Conservation (phyloP, 148 eudicot species). For the Heliosperma pusillum region DNA sequence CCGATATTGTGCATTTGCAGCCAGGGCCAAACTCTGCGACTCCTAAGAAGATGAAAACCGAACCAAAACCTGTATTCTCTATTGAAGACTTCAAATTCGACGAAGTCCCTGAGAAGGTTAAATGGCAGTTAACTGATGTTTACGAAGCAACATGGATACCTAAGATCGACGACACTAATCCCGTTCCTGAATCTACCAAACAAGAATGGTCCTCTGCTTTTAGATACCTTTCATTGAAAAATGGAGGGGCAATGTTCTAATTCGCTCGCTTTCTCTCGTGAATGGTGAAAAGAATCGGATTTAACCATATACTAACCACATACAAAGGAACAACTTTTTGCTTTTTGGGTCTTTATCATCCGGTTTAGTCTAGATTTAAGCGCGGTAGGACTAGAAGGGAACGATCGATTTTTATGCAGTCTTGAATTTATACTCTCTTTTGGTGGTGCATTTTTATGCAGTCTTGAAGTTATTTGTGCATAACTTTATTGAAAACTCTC, state of each 20-base stretch:
- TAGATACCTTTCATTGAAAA: conserved; percentile 27
- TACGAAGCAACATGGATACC: conserved; percentile 40
- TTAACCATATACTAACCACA: conserved; percentile 12
- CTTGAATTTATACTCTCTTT: too few relatives aligned
- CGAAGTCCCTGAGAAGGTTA: conserved; percentile 38
- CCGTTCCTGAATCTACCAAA: conserved; percentile 32
- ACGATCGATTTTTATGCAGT: background rate
- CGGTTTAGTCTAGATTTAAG: background rate
- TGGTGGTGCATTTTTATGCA: background rate
- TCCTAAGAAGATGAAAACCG: conserved; percentile 20
- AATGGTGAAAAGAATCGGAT: background rate
- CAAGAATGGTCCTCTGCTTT: conserved; percentile 49
- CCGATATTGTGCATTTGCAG: conserved; percentile 20
- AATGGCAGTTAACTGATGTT: conserved; percentile 40
- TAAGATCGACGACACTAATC: conserved; percentile 17
- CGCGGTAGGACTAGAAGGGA: background rate
- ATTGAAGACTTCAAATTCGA: conserved; percentile 37
- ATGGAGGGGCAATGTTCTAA: conserved; percentile 6
- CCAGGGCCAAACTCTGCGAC: conserved; percentile 10
- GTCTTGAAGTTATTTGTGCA: conserved; percentile 17
- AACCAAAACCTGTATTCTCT: conserved; percentile 12
- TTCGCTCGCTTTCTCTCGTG: background rate
- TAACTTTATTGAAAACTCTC: conserved; percentile 11
- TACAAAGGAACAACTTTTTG: background rate
- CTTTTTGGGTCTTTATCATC: background rate